phyloP scores from a whole-genome alignment of 1,284 basidiomycete genomes.

The Marasmius fiardii region DNA sequence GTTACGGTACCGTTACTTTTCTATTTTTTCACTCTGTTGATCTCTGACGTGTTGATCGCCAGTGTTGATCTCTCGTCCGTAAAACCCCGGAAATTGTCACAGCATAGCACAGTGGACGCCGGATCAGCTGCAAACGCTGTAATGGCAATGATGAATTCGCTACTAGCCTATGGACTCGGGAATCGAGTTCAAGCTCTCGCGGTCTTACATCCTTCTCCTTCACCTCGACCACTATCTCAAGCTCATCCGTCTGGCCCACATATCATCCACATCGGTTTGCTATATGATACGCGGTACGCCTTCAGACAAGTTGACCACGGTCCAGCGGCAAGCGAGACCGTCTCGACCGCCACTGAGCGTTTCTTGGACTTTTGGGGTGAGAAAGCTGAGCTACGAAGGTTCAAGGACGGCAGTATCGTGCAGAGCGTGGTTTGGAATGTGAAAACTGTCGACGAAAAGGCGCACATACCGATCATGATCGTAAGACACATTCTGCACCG shows the following conservation, averaged over 20 bases:
- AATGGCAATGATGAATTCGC: slow-evolving; percentile 48
- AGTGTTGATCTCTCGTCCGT: slow-evolving; percentile 64
- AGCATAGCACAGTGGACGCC: slow-evolving; percentile 51
- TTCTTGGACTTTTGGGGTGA: slow-evolving; percentile 92
- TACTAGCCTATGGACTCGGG: slow-evolving; percentile 68
- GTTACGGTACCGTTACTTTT: slow-evolving; percentile 41
- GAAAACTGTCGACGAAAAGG: slow-evolving; percentile 70
- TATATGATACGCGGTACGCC: slow-evolving; percentile 70
- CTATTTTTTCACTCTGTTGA: background rate
- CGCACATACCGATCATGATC: slow-evolving; percentile 75
- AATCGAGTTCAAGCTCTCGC: slow-evolving; percentile 62
- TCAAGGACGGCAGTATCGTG: slow-evolving; percentile 92
- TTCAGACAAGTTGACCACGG: slow-evolving; percentile 88
- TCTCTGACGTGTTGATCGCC: slow-evolving; percentile 13
- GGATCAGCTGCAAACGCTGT: slow-evolving; percentile 59
- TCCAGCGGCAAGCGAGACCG: slow-evolving; percentile 67
- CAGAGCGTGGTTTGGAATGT: slow-evolving; percentile 96
- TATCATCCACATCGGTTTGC: slow-evolving; percentile 67
- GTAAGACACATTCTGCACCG: slow-evolving; percentile 70
- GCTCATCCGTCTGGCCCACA: slow-evolving; percentile 44
- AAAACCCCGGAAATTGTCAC: slow-evolving; percentile 40
- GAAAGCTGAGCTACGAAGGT: slow-evolving; percentile 91
- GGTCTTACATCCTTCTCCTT: slow-evolving; percentile 49
- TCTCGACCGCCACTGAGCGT: slow-evolving; percentile 45
- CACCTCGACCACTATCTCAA: slow-evolving; percentile 47